Conservation (phyloP, 208 protist species). For the Herpetomonas samuelpessoai region DNA sequence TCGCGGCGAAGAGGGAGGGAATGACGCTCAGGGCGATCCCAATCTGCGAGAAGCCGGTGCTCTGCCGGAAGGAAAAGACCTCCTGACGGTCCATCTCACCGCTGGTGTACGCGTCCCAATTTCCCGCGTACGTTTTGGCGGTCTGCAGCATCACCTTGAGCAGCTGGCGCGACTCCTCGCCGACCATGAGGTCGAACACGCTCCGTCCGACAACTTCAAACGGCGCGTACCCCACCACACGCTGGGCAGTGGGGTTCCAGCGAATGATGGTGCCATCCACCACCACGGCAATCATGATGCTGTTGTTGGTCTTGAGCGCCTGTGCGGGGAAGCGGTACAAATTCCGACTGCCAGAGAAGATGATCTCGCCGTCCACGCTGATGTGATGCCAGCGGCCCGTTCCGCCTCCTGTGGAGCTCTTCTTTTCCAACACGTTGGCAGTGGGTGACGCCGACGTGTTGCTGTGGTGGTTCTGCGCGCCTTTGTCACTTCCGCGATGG, state of each 20-base stretch:
- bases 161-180: conserved; percentile 30
- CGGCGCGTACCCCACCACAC: conserved; percentile 52
- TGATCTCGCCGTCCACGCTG: conserved; percentile 64
- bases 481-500: background rate
- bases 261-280: conserved; percentile 86
- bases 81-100: conserved; percentile 44
- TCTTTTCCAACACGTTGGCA: too few species aligned
- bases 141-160: conserved; percentile 46
- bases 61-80: conserved; percentile 66
- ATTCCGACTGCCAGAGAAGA: conserved; percentile 78
- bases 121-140: conserved; percentile 49
- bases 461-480: conserved; percentile 7
- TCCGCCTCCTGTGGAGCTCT: background rate
- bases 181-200: conserved; percentile 60
- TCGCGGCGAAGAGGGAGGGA: conserved; percentile 45
- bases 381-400: conserved; percentile 22
- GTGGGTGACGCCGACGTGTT: conserved; percentile 16
- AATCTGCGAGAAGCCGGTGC: conserved; percentile 55
- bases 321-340: conserved; percentile 74
- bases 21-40: conserved; percentile 66
- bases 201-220: conserved; percentile 70
- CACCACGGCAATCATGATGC: conserved; percentile 68
- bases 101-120: conserved; percentile 59
- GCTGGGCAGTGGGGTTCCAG: conserved; percentile 67
- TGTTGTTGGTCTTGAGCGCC: conserved; percentile 44